Evolutionary conservation across 139 green algal species (phyloP).

Genomic region (Astrephomene gubernaculifera): DNA sequence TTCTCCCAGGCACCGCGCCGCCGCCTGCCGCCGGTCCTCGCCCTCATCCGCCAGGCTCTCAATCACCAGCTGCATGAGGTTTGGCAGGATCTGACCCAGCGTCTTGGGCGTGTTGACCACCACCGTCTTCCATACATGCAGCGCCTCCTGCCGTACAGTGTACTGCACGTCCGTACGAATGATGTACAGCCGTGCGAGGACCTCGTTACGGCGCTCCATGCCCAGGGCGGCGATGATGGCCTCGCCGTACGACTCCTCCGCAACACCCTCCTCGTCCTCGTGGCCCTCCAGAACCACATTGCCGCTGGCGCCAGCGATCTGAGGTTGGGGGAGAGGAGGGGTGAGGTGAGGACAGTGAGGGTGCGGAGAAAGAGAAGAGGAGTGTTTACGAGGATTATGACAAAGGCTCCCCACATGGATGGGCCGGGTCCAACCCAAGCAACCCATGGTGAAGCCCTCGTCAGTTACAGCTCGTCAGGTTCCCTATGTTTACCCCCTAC

Average conservation of each 20-base stretch:
- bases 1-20: conserved; percentile 91
- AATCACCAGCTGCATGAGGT: conserved; percentile 87
- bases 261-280: conserved; percentile 92
- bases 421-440: too few relatives aligned
- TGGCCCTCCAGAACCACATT: conserved; percentile 89
- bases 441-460: not conserved
- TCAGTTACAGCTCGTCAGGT: too few relatives aligned
- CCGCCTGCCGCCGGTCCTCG: conserved; percentile 54
- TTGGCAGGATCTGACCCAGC: conserved; percentile 89
- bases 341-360: not conserved
- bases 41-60: conserved; percentile 73
- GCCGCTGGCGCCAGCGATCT: conserved; percentile 90
- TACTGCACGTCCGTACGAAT: conserved; percentile 81
- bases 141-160: conserved; percentile 83
- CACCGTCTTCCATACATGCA: conserved; percentile 98
- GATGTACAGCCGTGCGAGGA: conserved; percentile 92
- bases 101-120: conserved; percentile 97
- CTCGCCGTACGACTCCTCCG: conserved; percentile 84
- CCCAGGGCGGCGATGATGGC: conserved; percentile 81
- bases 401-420: not conserved
- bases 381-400: not conserved
- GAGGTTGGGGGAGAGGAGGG: not conserved
- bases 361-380: not conserved
- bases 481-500: too few relatives aligned
- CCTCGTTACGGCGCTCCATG: conserved; percentile 54